These are phyloP conservation scores for Dalechampia spathulata DNA, from an alignment of 441 rosid species.

Conservation along the genomic window DNA sequence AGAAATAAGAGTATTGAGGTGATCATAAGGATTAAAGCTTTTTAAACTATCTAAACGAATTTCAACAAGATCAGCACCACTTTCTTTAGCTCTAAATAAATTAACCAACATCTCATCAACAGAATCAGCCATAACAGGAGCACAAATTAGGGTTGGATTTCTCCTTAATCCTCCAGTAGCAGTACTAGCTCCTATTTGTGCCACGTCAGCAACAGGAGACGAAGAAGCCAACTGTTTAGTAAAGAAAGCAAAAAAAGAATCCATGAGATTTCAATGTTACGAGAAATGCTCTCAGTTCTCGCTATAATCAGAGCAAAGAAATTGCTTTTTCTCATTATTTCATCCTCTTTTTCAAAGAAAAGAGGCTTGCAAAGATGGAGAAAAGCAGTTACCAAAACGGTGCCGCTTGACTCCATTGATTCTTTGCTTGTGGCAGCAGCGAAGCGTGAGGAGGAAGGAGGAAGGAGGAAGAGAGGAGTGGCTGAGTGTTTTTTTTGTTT, in stretches of 20 bases:
- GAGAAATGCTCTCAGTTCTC: no score
- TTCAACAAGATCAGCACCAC: conserved; percentile 84
- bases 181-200: conserved; percentile 20
- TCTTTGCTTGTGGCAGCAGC: background rate
- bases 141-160: conserved; percentile 68
- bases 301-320: no score
- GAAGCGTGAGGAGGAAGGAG: no score
- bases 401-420: conserved; percentile 18
- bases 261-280: no score
- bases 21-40: conserved; percentile 35
- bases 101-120: conserved; percentile 47
- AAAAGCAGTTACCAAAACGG: conserved; percentile 17
- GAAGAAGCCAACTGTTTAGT: conserved; percentile 30
- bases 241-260: background rate
- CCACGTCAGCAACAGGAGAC: conserved; percentile 19
- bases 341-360: no score
- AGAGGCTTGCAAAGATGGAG: no score
- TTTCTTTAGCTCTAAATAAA: conserved; percentile 46
- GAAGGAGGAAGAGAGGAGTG: no score
- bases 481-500: no score
- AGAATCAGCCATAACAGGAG: conserved; percentile 71
- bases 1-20: conserved; percentile 41
- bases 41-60: conserved; percentile 71
- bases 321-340: no score
- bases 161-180: conserved; percentile 20